These are phyloP conservation scores for Melocanna baccifera DNA, from an alignment of 176 grass and related monocot species.

Conservation along the genomic window DNA sequence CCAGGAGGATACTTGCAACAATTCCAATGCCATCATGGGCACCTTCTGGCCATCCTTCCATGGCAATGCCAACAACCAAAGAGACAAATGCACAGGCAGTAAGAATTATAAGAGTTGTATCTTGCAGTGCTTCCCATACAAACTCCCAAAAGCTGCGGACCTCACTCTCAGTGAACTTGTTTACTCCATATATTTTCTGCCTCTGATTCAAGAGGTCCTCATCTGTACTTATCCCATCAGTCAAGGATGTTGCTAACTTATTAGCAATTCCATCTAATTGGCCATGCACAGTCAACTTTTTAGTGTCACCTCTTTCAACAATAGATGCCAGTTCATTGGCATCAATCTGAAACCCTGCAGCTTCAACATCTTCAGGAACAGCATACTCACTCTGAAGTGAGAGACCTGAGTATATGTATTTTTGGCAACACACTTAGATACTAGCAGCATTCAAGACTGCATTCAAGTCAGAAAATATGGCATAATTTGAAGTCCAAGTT, in stretches of 20 bases:
- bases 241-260: conserved; percentile 47
- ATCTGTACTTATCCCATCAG: conserved; percentile 37
- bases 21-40: conserved; percentile 71
- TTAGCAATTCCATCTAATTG: conserved; percentile 39
- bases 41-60: conserved; percentile 56
- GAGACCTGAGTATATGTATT: conserved; percentile 45
- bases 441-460: conserved; percentile 8
- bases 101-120: conserved; percentile 58
- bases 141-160: conserved; percentile 55
- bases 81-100: conserved; percentile 58
- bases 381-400: conserved; percentile 33
- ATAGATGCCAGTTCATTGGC: conserved; percentile 51
- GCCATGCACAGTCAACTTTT: conserved; percentile 36
- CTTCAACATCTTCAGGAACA: conserved; percentile 43
- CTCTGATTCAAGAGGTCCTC: conserved; percentile 34
- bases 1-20: conserved; percentile 52
- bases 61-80: conserved; percentile 46
- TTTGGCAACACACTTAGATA: conserved; percentile 36
- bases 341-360: conserved; percentile 57
- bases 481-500: conserved; percentile 11
- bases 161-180: conserved; percentile 55
- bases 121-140: conserved; percentile 59
- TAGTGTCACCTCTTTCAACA: conserved; percentile 43
- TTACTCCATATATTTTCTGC: conserved; percentile 52
- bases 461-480: background rate